A percentile compares a stretch with the other conserved stretches of the same genome.
Evolutionary conservation across 371 early-diverging fungal species (phyloP).

Genomic region (Entomophthora muscae): DNA sequence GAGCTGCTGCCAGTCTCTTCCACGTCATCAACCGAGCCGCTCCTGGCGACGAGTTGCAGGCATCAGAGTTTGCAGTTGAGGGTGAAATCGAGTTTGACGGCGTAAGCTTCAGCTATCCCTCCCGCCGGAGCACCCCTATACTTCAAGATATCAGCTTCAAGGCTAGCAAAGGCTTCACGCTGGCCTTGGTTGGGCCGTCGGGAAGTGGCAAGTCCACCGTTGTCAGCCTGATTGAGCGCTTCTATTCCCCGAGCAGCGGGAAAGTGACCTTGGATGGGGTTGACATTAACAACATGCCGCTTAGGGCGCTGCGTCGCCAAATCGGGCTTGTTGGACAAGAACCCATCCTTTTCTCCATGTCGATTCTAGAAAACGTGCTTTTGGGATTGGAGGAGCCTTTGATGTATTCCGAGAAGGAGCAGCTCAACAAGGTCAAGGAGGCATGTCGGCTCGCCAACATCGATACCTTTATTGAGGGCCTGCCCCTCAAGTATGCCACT

Average conservation of each 20-base stretch:
- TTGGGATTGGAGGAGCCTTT: conserved; percentile 21
- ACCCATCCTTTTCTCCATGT: conserved; percentile 63
- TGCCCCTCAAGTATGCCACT: conserved; percentile 60
- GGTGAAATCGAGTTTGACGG: conserved; percentile 36
- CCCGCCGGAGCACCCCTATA: conserved; percentile 54
- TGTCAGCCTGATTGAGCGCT: conserved; percentile 47
- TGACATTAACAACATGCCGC: conserved; percentile 37
- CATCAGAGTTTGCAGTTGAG: conserved; percentile 17
- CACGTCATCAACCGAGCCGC: conserved; percentile 32
- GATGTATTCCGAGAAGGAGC: background rate
- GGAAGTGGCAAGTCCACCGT: conserved; percentile 55
- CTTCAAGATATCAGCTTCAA: conserved; percentile 45
- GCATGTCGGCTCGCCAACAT: conserved; percentile 48
- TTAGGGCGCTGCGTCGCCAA: conserved; percentile 40
- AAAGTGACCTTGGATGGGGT: conserved; percentile 24
- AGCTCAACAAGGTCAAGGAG: conserved; percentile 13
- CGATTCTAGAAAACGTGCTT: conserved; percentile 71
- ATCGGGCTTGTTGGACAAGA: conserved; percentile 81
- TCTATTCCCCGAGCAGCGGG: conserved; percentile 46
- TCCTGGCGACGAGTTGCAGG: conserved; percentile 21
- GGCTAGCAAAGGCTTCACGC: conserved; percentile 42
- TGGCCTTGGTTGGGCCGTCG: conserved; percentile 63
- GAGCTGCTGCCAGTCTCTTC: conserved; percentile 53
- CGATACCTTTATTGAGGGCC: conserved; percentile 46
- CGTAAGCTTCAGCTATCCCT: conserved; percentile 67